Percentiles rank a stretch among this genome's conserved stretches.
Conservation (phyloP, 192 early-diverging fungal species). For the Coemansia sp. region DNA sequence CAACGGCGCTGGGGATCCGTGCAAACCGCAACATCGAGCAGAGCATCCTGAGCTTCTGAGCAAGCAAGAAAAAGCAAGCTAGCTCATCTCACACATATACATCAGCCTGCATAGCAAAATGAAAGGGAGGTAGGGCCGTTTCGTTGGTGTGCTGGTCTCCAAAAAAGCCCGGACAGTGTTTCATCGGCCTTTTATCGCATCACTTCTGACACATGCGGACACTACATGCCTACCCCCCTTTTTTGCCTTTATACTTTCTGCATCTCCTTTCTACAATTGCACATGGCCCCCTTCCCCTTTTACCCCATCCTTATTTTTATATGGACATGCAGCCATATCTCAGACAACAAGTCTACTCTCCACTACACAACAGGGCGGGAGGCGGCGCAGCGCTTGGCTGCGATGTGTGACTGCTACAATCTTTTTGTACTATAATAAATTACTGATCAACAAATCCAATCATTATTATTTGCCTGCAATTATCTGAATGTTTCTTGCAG, state of each 20-base stretch:
- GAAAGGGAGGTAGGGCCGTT: background rate
- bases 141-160: background rate
- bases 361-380: too few relatives aligned
- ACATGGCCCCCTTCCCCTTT: background rate
- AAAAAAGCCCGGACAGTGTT: constrained; percentile 3
- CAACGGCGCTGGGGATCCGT: constrained; percentile 42
- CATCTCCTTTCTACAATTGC: background rate
- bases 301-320: background rate
- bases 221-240: background rate
- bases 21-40: constrained; percentile 50
- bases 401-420: constrained; percentile 12
- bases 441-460: background rate
- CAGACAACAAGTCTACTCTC: too few relatives aligned
- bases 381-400: too few relatives aligned
- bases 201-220: constrained; percentile 1
- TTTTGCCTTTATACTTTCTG: background rate
- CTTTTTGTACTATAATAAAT: constrained; percentile 10
- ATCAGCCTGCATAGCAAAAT: background rate
- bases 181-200: background rate
- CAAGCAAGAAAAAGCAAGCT: too few relatives aligned
- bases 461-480: background rate
- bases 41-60: constrained; percentile 29
- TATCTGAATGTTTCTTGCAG: too few relatives aligned
- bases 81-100: too few relatives aligned
- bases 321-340: background rate